A percentile compares a stretch with the other conserved stretches of the same genome.
These are phyloP conservation scores for Metschnikowia colocasiae DNA, from an alignment of 805 yeast genomes.

Conservation along the genomic window DNA sequence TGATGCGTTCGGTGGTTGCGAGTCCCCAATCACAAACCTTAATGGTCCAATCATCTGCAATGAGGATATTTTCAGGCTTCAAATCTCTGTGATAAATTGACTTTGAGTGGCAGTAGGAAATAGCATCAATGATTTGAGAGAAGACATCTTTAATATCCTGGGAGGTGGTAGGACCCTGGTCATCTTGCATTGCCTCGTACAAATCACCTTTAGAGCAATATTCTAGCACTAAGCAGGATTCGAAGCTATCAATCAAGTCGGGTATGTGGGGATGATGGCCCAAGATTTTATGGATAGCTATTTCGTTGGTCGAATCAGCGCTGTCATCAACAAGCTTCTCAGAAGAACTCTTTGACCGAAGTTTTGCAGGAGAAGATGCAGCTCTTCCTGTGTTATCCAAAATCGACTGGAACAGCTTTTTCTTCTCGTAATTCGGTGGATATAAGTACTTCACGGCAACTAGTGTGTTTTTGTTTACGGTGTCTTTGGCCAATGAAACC, in stretches of 20 bases:
- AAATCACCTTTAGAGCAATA: slow-evolving; percentile 86
- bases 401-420: slow-evolving; percentile 19
- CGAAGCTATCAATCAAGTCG: slow-evolving; percentile 46
- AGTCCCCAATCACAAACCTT: slow-evolving; percentile 59
- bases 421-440: slow-evolving; percentile 44
- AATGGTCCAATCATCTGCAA: slow-evolving; percentile 49
- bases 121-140: slow-evolving; percentile 46
- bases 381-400: slow-evolving; percentile 23
- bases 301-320: slow-evolving; percentile 65
- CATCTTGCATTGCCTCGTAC: slow-evolving; percentile 70
- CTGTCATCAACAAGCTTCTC: slow-evolving; percentile 18
- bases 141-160: slow-evolving; percentile 55
- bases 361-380: slow-evolving; percentile 36
- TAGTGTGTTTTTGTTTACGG: slow-evolving; percentile 39
- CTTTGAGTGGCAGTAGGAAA: slow-evolving; percentile 47
- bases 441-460: slow-evolving; percentile 87
- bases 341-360: slow-evolving; percentile 19
- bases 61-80: slow-evolving; percentile 55
- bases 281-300: slow-evolving; percentile 57
- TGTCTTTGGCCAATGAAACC: slow-evolving; percentile 83
- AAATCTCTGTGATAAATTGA: slow-evolving; percentile 54
- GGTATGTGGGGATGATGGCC: slow-evolving; percentile 50
- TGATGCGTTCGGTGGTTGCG: slow-evolving; percentile 49
- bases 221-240: slow-evolving; percentile 59
- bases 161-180: slow-evolving; percentile 58